A percentile compares a stretch with the other conserved stretches of the same genome.
phyloP scores from a whole-genome alignment of 306 rosid species.

The Styphnolobium japonicum region DNA sequence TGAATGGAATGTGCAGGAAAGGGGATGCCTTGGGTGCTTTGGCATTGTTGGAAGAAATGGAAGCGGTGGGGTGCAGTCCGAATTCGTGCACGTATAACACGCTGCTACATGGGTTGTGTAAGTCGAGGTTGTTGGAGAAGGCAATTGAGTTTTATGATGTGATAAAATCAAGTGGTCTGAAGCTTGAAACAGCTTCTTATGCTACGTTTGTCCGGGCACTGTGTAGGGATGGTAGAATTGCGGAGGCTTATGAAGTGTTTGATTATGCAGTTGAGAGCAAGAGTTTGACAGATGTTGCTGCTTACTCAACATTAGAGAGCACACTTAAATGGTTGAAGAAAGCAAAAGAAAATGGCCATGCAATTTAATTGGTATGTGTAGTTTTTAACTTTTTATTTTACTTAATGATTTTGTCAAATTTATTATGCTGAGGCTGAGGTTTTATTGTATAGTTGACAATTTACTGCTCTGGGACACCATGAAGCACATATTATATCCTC shows the following conservation, averaged over 20 bases:
- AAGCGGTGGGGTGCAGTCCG: constrained; percentile 66
- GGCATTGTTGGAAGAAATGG: constrained; percentile 74
- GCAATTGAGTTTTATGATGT: constrained; percentile 61
- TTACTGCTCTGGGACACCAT: not conserved
- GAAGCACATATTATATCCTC: not conserved
- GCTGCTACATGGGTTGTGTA: constrained; percentile 72
- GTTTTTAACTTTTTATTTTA: not conserved
- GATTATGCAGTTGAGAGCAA: constrained; percentile 87
- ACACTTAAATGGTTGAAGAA: constrained; percentile 67
- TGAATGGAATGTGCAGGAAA: constrained; percentile 88
- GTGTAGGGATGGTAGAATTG: constrained; percentile 74
- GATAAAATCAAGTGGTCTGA: constrained; percentile 59
- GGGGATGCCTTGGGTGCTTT: constrained; percentile 65
- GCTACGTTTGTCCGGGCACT: constrained; percentile 72
- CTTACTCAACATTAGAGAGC: constrained; percentile 75
- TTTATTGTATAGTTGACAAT: not conserved
- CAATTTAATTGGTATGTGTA: constrained; percentile 39
- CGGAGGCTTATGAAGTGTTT: constrained; percentile 81
- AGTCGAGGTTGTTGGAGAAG: constrained; percentile 63
- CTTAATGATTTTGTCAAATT: not conserved
- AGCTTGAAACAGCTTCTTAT: constrained; percentile 81
- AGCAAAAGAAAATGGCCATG: constrained; percentile 58
- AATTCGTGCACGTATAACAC: constrained; percentile 79
- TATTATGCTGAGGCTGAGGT: not conserved
- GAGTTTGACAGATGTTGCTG: constrained; percentile 72